Evolutionary conservation across 495 filamentous ascomycete species (phyloP).

Genomic region (Neurospora sp.): DNA sequence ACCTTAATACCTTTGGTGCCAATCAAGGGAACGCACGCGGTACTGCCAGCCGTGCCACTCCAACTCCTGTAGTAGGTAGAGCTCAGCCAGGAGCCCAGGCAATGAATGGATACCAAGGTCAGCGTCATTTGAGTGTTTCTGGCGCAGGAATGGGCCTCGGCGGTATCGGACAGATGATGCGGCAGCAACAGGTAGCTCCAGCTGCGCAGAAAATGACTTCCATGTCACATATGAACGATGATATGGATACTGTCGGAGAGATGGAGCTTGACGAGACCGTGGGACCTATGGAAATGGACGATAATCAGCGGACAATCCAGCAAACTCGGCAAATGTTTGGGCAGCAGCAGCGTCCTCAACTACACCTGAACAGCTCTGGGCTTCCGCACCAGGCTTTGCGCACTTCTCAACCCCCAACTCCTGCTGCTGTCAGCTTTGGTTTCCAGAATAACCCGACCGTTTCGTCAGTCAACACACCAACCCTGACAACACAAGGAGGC

Average conservation of each 20-base stretch:
- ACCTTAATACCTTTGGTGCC: conserved; percentile 14
- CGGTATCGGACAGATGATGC: conserved; percentile 37
- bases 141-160: conserved; percentile 24
- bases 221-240: conserved; percentile 42
- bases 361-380: conserved; percentile 57
- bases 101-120: conserved; percentile 29
- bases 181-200: conserved; percentile 25
- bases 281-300: conserved; percentile 49
- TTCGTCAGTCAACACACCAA: conserved; percentile 95
- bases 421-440: conserved; percentile 57
- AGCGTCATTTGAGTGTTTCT: conserved; percentile 21
- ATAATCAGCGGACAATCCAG: conserved; percentile 52
- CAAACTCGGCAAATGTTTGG: conserved; percentile 54
- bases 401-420: conserved; percentile 77
- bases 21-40: conserved; percentile 10
- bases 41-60: conserved; percentile 16
- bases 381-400: conserved; percentile 73
- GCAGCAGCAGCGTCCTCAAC: conserved; percentile 60
- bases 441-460: conserved; percentile 93
- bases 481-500: conserved; percentile 54
- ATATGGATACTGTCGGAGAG: conserved; percentile 81
- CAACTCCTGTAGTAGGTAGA: conserved; percentile 10
- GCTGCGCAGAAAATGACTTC: conserved; percentile 18
- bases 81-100: conserved; percentile 16
- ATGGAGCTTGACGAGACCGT: conserved; percentile 94